Percentiles rank a stretch among this genome's conserved stretches.
Evolutionary conservation across 768 basidiomycete species (phyloP).

Genomic region (Krasilnikovozyma curviuscula): DNA sequence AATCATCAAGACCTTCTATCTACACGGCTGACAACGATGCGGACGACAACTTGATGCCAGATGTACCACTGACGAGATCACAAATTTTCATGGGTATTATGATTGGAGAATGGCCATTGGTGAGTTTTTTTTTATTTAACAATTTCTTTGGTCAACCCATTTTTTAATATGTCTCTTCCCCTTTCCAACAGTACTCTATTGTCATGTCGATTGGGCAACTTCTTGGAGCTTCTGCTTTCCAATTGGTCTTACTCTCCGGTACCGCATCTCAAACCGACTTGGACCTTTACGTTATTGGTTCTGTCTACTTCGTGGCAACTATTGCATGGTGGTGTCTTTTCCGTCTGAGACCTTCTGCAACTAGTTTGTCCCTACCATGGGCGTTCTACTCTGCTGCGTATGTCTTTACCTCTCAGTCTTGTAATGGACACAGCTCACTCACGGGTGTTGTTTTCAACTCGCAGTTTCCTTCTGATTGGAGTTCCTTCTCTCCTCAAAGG

Average conservation of each 20-base stretch:
- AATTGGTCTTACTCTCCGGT: slow-evolving; percentile 78
- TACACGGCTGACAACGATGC: slow-evolving; percentile 8
- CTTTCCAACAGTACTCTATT: slow-evolving; percentile 39
- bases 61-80: slow-evolving; percentile 4
- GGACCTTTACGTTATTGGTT: slow-evolving; percentile 75
- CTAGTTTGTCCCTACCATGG: slow-evolving; percentile 71
- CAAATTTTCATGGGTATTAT: slow-evolving; percentile 64
- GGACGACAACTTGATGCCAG: slow-evolving; percentile 12
- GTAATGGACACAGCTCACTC: not conserved
- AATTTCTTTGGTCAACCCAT: too few relatives aligned
- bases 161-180: too few relatives aligned
- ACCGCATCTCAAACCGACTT: slow-evolving; percentile 60
- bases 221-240: slow-evolving; percentile 76
- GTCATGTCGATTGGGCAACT: slow-evolving; percentile 11
- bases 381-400: too few relatives aligned
- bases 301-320: slow-evolving; percentile 67
- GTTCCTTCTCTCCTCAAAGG: slow-evolving; percentile 60
- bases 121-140: too few relatives aligned
- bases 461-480: slow-evolving; percentile 62
- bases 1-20: not conserved
- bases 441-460: too few relatives aligned
- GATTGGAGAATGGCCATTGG: slow-evolving; percentile 70
- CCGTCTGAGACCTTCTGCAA: slow-evolving; percentile 69
- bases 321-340: slow-evolving; percentile 74
- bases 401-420: not conserved